A percentile compares a stretch with the other conserved stretches of the same genome.
Conservation (phyloP, 495 filamentous ascomycete genomes). For the Daldinia caldariorum region DNA sequence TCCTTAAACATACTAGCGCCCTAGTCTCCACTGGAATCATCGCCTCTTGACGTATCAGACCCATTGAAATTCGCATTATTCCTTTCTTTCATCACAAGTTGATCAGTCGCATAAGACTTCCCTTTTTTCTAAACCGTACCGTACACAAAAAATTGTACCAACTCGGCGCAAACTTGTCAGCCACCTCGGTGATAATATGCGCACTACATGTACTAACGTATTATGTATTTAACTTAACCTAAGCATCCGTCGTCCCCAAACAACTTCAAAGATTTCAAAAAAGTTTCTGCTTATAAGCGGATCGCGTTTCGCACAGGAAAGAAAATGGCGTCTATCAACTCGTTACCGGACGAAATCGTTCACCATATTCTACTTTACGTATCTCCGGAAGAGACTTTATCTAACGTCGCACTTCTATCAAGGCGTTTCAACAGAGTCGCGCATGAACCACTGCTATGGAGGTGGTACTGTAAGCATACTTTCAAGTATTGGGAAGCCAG, state of each 20-base stretch:
- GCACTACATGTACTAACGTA: neutral
- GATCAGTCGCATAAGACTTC: constrained; percentile 28
- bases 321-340: constrained; percentile 49
- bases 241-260: neutral
- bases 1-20: constrained; percentile 14
- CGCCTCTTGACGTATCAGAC: constrained; percentile 45
- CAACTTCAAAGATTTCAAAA: neutral
- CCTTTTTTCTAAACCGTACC: constrained; percentile 1
- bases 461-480: constrained; percentile 69
- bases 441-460: constrained; percentile 81
- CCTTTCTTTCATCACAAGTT: constrained; percentile 20
- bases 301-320: neutral
- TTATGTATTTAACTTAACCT: no score
- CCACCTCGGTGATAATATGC: constrained; percentile 29
- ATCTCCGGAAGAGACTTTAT: constrained; percentile 62
- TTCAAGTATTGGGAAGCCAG: constrained; percentile 78
- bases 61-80: constrained; percentile 43
- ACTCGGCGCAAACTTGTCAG: constrained; percentile 30
- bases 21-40: constrained; percentile 7
- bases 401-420: constrained; percentile 66
- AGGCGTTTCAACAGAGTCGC: constrained; percentile 71
- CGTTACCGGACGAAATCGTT: constrained; percentile 78
- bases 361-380: constrained; percentile 71
- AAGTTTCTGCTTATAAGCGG: neutral
- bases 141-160: neutral